Evolutionary conservation across 768 basidiomycete genomes (phyloP).

Genomic region (Rhizopogon salebrosus): DNA sequence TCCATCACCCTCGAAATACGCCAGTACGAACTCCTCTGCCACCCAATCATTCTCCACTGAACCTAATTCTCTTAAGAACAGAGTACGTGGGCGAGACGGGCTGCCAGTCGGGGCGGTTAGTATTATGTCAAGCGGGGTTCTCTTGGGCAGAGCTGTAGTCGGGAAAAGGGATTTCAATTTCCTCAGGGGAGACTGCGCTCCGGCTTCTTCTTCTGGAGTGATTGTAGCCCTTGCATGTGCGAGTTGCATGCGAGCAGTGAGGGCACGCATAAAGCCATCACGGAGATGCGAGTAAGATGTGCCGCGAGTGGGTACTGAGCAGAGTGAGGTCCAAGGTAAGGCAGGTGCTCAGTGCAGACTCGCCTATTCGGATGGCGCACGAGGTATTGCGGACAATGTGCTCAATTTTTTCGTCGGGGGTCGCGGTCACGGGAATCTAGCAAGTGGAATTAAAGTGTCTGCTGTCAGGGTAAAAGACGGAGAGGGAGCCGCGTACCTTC

Average conservation of each 20-base stretch:
- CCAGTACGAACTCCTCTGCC: slow-evolving; percentile 63
- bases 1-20: slow-evolving; percentile 69
- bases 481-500: slow-evolving; percentile 33
- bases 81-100: slow-evolving; percentile 41
- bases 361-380: slow-evolving; percentile 73
- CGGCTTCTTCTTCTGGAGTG: slow-evolving; percentile 53
- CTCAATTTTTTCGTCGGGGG: slow-evolving; percentile 65
- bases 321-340: background rate
- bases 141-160: slow-evolving; percentile 60
- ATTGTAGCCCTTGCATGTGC: slow-evolving; percentile 48
- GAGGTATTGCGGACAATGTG: slow-evolving; percentile 62
- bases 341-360: slow-evolving; percentile 9
- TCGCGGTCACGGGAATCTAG: slow-evolving; percentile 51
- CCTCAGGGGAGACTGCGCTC: slow-evolving; percentile 57
- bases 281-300: slow-evolving; percentile 78
- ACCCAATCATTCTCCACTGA: slow-evolving; percentile 70
- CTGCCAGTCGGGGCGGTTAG: slow-evolving; percentile 48
- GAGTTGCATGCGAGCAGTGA: slow-evolving; percentile 55
- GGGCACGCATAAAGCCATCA: slow-evolving; percentile 76
- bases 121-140: slow-evolving; percentile 63
- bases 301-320: slow-evolving; percentile 69
- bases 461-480: background rate
- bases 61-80: slow-evolving; percentile 72
- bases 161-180: slow-evolving; percentile 77
- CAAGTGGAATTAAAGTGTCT: slow-evolving; percentile 1